These are phyloP conservation scores for Trypanosoma platydactyli DNA, from an alignment of 208 protist genomes.

Conservation along the genomic window DNA sequence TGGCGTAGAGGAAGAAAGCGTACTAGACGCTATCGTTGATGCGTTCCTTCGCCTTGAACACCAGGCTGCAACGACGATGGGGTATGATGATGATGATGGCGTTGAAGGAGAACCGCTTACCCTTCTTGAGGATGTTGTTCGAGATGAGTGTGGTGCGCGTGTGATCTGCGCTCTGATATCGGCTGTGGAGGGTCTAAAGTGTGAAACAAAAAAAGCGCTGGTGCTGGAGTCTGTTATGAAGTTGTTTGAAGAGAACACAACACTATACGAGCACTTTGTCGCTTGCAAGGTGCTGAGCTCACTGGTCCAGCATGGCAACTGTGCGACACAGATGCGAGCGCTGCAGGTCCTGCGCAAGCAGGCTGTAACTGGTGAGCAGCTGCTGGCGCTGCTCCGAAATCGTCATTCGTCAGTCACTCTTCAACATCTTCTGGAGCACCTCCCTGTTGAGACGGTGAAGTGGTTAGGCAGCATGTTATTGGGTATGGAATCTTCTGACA, in stretches of 20 bases:
- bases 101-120: conserved; percentile 62
- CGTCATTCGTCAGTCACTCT: conserved; percentile 79
- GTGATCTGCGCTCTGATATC: conserved; percentile 72
- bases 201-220: conserved; percentile 32
- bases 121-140: conserved; percentile 73
- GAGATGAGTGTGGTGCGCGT: conserved; percentile 76
- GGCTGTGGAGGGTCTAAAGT: conserved; percentile 37
- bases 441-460: conserved; percentile 36
- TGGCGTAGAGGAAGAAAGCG: conserved; percentile 17
- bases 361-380: conserved; percentile 40
- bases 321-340: conserved; percentile 42
- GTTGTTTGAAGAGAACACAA: conserved; percentile 81
- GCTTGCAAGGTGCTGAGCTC: conserved; percentile 84
- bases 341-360: conserved; percentile 73
- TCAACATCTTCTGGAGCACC: conserved; percentile 62
- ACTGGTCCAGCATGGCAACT: conserved; percentile 59
- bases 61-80: conserved; percentile 33
- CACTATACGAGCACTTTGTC: conserved; percentile 74
- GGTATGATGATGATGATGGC: conserved; percentile 46
- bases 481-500: conserved; percentile 11
- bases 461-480: conserved; percentile 69
- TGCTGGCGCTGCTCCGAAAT: conserved; percentile 60
- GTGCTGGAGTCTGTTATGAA: conserved; percentile 64
- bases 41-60: conserved; percentile 51
- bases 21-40: conserved; percentile 46